These are phyloP conservation scores for Anthracocystis walkeri DNA, from an alignment of 1,284 basidiomycete species.

Conservation along the genomic window DNA sequence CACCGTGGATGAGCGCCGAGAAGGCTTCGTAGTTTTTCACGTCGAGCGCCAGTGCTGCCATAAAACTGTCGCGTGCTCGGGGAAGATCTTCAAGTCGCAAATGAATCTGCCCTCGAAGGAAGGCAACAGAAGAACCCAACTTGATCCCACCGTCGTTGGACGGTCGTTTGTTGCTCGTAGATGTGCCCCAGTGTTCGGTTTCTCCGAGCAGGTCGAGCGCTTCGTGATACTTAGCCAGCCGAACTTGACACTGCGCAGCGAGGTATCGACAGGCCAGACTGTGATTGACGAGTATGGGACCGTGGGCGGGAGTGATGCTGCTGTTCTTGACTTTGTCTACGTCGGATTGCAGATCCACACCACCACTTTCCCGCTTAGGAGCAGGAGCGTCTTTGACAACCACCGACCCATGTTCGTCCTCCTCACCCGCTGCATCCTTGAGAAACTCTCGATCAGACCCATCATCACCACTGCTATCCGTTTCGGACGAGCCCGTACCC, in stretches of 20 bases:
- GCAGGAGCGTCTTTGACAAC: slow-evolving; percentile 9
- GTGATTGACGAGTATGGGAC: slow-evolving; percentile 61
- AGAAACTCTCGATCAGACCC: slow-evolving; percentile 32
- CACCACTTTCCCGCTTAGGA: neutral
- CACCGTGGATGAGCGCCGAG: slow-evolving; percentile 85
- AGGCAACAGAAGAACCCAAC: slow-evolving; percentile 76
- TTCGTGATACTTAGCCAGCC: slow-evolving; percentile 91
- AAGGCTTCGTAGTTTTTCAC: slow-evolving; percentile 98
- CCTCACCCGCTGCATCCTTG: slow-evolving; percentile 11
- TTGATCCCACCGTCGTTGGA: slow-evolving; percentile 70
- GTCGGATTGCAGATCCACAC: slow-evolving; percentile 35
- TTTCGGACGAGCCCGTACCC: slow-evolving; percentile 51
- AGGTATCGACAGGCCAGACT: slow-evolving; percentile 63
- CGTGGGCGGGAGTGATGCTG: slow-evolving; percentile 34
- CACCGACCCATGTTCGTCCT: slow-evolving; percentile 16
- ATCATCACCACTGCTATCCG: slow-evolving; percentile 18
- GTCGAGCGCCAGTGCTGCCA: slow-evolving; percentile 92
- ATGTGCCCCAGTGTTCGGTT: slow-evolving; percentile 52
- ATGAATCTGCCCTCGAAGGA: slow-evolving; percentile 91
- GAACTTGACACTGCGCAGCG: slow-evolving; percentile 91
- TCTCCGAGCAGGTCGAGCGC: slow-evolving; percentile 90
- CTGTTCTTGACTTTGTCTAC: slow-evolving; percentile 37
- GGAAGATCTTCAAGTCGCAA: slow-evolving; percentile 89
- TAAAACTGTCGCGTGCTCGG: slow-evolving; percentile 89
- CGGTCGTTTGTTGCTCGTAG: slow-evolving; percentile 48